Base-by-base conservation (phyloP, 371 early-diverging fungal genomes). In the Rhizopus delemar region DNA sequence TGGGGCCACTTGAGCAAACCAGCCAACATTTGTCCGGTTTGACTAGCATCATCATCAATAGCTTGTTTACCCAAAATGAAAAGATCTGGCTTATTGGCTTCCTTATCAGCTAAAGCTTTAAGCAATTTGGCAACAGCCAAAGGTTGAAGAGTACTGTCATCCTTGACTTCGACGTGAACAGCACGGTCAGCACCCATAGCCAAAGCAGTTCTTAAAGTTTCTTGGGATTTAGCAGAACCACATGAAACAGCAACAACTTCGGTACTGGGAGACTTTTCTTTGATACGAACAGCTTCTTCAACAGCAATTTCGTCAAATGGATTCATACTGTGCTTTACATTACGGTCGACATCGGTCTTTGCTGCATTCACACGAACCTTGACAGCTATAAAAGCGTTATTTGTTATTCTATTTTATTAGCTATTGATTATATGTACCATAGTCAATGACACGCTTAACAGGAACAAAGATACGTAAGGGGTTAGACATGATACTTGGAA, bases 141-240 rank as follows among this genome's bases (percentile, higher is more conserved):
- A 41, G 94, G 94, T 71, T 94, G 87, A 54, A 92, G 73, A 13
- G 76, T 84, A 51, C 64, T 62, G 22, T 85, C 88, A 8, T 90
- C 93, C 62, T 86, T 81, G 8, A 88, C 89, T 69, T 96, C 95
- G 51, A 99, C 91, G 74, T 96, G 97, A 54, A 99, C 84, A 32
- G 96, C 98, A 56, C 89, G 83, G 84, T 99, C 99, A 56, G 97
- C 99, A 41, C 99, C 99, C 96, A 98, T 95, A 56, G 99, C 99
- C 63, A 99, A 82, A 46, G 98, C 98, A 38, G 98, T 96, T 62
- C 98, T 83, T 60, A 99, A 82, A 9, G 91, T 92, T 73, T 99
- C 99, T 73, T 92, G 92, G 12, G 90, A 60, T 83, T 96, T 96
- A 69, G 88, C 61, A 7, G 94, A 86, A 52, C 99, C 99, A 67